Percentiles rank a stretch among this genome's conserved stretches.
Evolutionary conservation across 2,329 filamentous ascomycete species (phyloP).

Genomic region (Verticillium tricorpus): DNA sequence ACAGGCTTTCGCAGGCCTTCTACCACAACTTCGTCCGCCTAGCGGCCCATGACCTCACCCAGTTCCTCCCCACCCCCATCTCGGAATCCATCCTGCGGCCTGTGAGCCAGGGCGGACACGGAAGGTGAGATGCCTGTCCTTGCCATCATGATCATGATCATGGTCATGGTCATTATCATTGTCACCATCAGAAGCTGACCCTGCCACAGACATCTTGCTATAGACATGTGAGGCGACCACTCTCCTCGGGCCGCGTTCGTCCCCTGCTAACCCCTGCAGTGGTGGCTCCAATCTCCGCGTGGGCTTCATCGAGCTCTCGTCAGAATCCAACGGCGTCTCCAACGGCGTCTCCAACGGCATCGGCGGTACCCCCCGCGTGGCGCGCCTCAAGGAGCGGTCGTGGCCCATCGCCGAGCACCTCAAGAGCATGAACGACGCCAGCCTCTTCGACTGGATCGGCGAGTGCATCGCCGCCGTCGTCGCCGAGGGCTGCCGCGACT

Average conservation of each 20-base stretch:
- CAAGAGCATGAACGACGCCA: slow-evolving; percentile 58
- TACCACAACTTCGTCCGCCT: slow-evolving; percentile 42
- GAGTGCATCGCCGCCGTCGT: slow-evolving; percentile 72
- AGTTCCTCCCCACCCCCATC: slow-evolving; percentile 59
- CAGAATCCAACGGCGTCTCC: slow-evolving; percentile 22
- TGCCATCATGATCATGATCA: neutral
- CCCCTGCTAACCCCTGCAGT: slow-evolving; percentile 29
- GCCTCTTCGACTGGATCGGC: slow-evolving; percentile 78
- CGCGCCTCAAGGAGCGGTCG: slow-evolving; percentile 60
- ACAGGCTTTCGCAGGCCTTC: slow-evolving; percentile 43
- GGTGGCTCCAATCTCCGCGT: slow-evolving; percentile 67
- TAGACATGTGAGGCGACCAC: slow-evolving; percentile 55
- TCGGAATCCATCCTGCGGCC: slow-evolving; percentile 54
- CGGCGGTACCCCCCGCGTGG: slow-evolving; percentile 34
- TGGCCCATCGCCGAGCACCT: slow-evolving; percentile 72
- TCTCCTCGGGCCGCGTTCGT: neutral
- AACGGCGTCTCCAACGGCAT: slow-evolving; percentile 9
- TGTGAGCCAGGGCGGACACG: slow-evolving; percentile 32
- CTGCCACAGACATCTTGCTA: slow-evolving; percentile 51
- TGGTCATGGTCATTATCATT: no score
- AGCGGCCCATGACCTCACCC: slow-evolving; percentile 46
- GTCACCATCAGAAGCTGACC: neutral
- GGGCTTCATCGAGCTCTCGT: slow-evolving; percentile 59
- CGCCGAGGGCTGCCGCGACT: slow-evolving; percentile 43
- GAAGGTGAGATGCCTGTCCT: slow-evolving; percentile 37